A percentile compares a stretch with the other conserved stretches of the same genome.
These are phyloP conservation scores for Fusarium sp. DNA, from an alignment of 2,329 filamentous ascomycete species.

Conservation along the genomic window DNA sequence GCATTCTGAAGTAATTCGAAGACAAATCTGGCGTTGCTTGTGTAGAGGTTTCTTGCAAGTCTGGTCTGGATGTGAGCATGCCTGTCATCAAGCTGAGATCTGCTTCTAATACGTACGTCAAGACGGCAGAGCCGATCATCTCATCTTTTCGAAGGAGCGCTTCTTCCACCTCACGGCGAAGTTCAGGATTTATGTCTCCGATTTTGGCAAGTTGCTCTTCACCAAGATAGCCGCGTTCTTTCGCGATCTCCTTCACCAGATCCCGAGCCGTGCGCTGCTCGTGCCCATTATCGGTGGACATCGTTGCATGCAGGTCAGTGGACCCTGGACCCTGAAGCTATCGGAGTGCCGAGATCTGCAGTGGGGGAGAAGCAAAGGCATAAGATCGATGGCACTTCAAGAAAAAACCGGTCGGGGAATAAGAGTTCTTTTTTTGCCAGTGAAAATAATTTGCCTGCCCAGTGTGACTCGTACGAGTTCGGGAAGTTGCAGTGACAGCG, in stretches of 20 bases:
- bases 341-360: background rate
- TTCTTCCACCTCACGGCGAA: conserved; percentile 36
- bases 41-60: conserved; percentile 57
- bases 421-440: background rate
- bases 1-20: conserved; percentile 67
- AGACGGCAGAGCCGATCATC: conserved; percentile 40
- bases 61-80: conserved; percentile 41
- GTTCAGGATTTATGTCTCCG: conserved; percentile 29
- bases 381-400: background rate
- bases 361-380: conserved; percentile 2
- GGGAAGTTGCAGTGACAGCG: conserved; percentile 9
- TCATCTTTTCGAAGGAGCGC: conserved; percentile 41
- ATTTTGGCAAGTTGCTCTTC: conserved; percentile 36
- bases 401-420: background rate
- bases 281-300: conserved; percentile 4
- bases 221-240: conserved; percentile 37
- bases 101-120: conserved; percentile 24
- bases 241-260: conserved; percentile 39
- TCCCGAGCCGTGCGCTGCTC: conserved; percentile 17
- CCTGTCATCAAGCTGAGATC: background rate
- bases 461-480: conserved; percentile 17
- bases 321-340: conserved; percentile 4
- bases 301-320: conserved; percentile 3
- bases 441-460: background rate
- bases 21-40: conserved; percentile 59